These are phyloP conservation scores for Fusarium algeriense DNA, from an alignment of 2,329 filamentous ascomycete species.

Conservation along the genomic window DNA sequence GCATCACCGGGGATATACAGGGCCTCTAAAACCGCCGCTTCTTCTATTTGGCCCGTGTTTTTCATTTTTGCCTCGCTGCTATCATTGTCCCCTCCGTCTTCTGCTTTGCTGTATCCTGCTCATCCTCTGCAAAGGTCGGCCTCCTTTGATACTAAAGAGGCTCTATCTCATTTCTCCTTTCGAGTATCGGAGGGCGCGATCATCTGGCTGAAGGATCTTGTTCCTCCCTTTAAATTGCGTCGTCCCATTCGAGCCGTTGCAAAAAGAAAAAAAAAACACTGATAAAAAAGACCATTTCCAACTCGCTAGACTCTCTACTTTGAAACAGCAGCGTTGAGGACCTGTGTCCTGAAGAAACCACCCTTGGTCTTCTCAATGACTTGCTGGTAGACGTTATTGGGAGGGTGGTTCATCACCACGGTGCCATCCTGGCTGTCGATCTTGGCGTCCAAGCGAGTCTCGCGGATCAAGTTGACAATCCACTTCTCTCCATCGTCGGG, in stretches of 20 bases:
- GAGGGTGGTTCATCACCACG: slow-evolving; percentile 99
- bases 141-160: slow-evolving; percentile 16
- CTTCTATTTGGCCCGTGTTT: slow-evolving; percentile 31
- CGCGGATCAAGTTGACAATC: slow-evolving; percentile 99
- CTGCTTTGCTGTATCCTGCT: slow-evolving; percentile 32
- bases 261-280: slow-evolving; percentile 44
- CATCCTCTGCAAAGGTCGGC: slow-evolving; percentile 10
- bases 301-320: slow-evolving; percentile 55
- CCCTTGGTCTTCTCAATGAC: slow-evolving; percentile 99
- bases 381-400: slow-evolving; percentile 98
- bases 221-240: slow-evolving; percentile 34
- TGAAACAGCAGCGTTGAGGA: slow-evolving; percentile 78
- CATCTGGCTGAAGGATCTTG: slow-evolving; percentile 27
- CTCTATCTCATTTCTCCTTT: slow-evolving; percentile 5
- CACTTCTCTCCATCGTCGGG: slow-evolving; percentile 99
- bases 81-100: slow-evolving; percentile 23
- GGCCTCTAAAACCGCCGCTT: slow-evolving; percentile 39
- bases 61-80: slow-evolving; percentile 34
- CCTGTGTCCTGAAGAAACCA: slow-evolving; percentile 97
- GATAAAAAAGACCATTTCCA: slow-evolving; percentile 28
- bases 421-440: slow-evolving; percentile 99
- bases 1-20: slow-evolving; percentile 53
- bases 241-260: slow-evolving; percentile 40
- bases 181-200: slow-evolving; percentile 40
- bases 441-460: slow-evolving; percentile 97